A percentile compares a stretch with the other conserved stretches of the same genome.
These are phyloP conservation scores for Aspergillus tubingensis DNA, from an alignment of 2,329 filamentous ascomycete species.

Conservation along the genomic window DNA sequence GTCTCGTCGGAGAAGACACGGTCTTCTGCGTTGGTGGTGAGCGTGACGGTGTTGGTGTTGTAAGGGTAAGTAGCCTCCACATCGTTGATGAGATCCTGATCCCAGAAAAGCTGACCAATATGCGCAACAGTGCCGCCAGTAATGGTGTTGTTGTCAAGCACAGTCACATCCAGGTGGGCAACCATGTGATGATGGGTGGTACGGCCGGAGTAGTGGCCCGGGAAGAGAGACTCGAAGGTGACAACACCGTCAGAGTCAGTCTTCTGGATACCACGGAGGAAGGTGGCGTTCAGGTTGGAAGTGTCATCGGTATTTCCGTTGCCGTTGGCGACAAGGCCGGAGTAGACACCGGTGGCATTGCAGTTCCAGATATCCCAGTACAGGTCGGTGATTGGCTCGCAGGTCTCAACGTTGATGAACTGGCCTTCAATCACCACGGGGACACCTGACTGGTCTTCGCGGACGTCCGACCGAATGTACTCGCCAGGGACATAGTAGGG, in stretches of 20 bases:
- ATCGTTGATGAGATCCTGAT: constrained; percentile 54
- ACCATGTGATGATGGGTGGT: constrained; percentile 34
- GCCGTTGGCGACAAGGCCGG: constrained; percentile 24
- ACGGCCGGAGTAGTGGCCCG: constrained; percentile 47
- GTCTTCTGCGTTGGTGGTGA: constrained; percentile 19
- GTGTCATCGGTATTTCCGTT: constrained; percentile 31
- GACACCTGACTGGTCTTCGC: constrained; percentile 38
- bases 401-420: constrained; percentile 43
- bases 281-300: constrained; percentile 42
- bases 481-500: constrained; percentile 52
- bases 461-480: constrained; percentile 39
- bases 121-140: constrained; percentile 55
- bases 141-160: constrained; percentile 39
- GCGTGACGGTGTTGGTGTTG: constrained; percentile 20
- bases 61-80: constrained; percentile 50
- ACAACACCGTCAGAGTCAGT: constrained; percentile 46
- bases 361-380: constrained; percentile 41
- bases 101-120: constrained; percentile 64
- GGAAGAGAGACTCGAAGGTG: constrained; percentile 45
- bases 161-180: constrained; percentile 30
- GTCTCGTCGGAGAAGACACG: constrained; percentile 18
- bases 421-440: constrained; percentile 43
- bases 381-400: constrained; percentile 39
- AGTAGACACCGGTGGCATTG: constrained; percentile 35
- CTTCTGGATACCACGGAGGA: constrained; percentile 46